phyloP scores from a whole-genome alignment of 1,139 yeast species.

The Suhomyces ambrosiae region DNA sequence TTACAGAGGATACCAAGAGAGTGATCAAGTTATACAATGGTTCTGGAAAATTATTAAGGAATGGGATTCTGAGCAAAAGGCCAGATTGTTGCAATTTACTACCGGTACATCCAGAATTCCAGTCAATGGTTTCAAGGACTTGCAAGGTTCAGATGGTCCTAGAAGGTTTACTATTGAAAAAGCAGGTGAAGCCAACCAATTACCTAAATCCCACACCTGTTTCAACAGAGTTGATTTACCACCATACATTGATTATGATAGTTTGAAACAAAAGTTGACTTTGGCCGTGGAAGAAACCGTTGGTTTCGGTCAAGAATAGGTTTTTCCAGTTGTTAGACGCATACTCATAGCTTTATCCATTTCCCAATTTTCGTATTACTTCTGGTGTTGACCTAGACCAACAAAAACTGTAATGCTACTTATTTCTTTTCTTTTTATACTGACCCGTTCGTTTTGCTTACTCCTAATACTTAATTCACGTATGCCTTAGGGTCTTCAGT shows the following conservation, averaged over 20 bases:
- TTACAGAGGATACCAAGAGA: slow-evolving; percentile 95
- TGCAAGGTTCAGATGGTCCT: slow-evolving; percentile 98
- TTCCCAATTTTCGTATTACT: not conserved
- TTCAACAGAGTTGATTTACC: slow-evolving; percentile 93
- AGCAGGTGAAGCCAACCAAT: slow-evolving; percentile 90
- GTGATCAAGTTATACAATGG: slow-evolving; percentile 96
- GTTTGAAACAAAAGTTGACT: slow-evolving; percentile 77
- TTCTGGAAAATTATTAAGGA: slow-evolving; percentile 93
- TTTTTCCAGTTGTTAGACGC: not conserved
- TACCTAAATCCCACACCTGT: slow-evolving; percentile 96
- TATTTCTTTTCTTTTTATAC: not conserved
- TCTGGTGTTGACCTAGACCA: not conserved
- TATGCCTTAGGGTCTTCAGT: slow-evolving; percentile 1
- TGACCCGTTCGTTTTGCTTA: slow-evolving; percentile 3
- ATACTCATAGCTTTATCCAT: not conserved
- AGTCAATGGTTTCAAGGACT: slow-evolving; percentile 96
- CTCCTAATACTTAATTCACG: slow-evolving; percentile 6
- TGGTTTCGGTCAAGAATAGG: slow-evolving; percentile 92
- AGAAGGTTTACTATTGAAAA: slow-evolving; percentile 97
- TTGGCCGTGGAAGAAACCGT: slow-evolving; percentile 92
- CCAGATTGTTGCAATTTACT: slow-evolving; percentile 91
- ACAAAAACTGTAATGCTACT: slow-evolving; percentile 2
- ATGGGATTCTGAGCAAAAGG: slow-evolving; percentile 97
- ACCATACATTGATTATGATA: slow-evolving; percentile 73
- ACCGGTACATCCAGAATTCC: slow-evolving; percentile 99